These are phyloP conservation scores for Verticillium dahliae DNA, from an alignment of 2,329 filamentous ascomycete genomes.

Conservation along the genomic window DNA sequence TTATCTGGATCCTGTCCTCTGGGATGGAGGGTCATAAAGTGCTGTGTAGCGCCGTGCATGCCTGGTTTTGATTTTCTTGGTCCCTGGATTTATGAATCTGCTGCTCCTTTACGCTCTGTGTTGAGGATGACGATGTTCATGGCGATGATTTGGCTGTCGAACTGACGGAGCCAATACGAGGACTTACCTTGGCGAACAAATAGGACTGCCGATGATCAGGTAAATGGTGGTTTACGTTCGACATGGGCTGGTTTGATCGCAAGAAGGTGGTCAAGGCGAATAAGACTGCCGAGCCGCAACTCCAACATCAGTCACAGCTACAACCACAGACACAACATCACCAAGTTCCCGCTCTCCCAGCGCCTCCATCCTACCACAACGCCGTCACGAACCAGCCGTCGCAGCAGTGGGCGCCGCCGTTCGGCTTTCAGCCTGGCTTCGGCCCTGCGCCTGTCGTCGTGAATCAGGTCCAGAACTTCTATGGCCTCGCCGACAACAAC, in stretches of 20 bases:
- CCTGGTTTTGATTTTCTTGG: not conserved
- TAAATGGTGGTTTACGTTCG: not conserved
- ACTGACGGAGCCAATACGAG: not conserved
- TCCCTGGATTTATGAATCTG: not conserved
- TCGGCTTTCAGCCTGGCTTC: slow-evolving; percentile 25
- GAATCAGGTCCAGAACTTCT: not conserved
- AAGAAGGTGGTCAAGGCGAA: slow-evolving; percentile 13
- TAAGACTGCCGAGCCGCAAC: slow-evolving; percentile 15
- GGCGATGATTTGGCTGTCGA: not conserved
- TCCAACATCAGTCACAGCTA: slow-evolving; percentile 7
- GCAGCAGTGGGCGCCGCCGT: not conserved
- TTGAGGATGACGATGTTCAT: not conserved
- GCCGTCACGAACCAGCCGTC: slow-evolving; percentile 10
- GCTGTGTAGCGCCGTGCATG: not conserved
- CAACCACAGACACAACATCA: slow-evolving; percentile 6
- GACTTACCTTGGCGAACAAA: not conserved
- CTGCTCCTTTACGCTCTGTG: not conserved
- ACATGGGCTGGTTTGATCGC: slow-evolving; percentile 22
- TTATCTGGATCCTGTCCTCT: no score
- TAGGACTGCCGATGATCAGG: not conserved
- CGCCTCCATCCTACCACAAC: slow-evolving; percentile 21
- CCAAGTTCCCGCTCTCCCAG: slow-evolving; percentile 10
- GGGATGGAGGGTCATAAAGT: not conserved
- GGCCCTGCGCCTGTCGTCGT: slow-evolving; percentile 28
- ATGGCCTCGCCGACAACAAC: not conserved